Evolutionary conservation across 1,139 yeast species (phyloP), one percentile per base, ranked within the genome.

Genomic region (Saccharomyces hybrid): DNA sequence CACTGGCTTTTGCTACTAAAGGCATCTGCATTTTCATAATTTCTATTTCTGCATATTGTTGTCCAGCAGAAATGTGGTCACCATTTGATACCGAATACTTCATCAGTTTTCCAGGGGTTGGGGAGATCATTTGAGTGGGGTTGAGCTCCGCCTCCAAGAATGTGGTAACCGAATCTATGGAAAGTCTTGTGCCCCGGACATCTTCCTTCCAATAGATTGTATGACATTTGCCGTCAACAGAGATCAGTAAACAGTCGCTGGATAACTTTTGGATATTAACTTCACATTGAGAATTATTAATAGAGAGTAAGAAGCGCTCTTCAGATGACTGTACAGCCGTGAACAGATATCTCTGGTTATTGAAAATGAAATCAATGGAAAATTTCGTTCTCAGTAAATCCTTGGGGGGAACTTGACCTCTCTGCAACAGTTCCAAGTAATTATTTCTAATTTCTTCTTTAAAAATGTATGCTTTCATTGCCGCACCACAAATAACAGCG

Each of bases 21-120:
- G 95, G 95, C 95, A 88, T 88, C 71, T 88, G 86, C 98, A 91
- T 91, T 75, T 93, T 93, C 99, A 93, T 93, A 63, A 93, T 99
- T 76, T 93, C 99, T 56, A 93, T 97, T 75, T 93, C 99, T 50
- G 99, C 99, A 68, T 83, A 95, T 50, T 97, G 84, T 75, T 93
- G 96, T 58, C 99, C 99, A 57, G 95, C 84, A 58, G 75, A 75
- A 64, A 93, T 82, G 67, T 91, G 98, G 61, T 91, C 99, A 62
- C 99, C 99, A 65, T 86, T 87, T 69, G 93, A 98, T 58, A 93
- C 96, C 65, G 91, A 78, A 73, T 83, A 95, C 71, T 89, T 89
- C 57, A 91, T 96, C 65, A 93, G 81, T 75, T 95, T 93, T 78
- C 99, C 99, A 54, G 99, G 99, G 48, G 98, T 91, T 50, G 99